phyloP scores from a whole-genome alignment of 2,329 filamentous ascomycete species.

The Fusarium sp. region DNA sequence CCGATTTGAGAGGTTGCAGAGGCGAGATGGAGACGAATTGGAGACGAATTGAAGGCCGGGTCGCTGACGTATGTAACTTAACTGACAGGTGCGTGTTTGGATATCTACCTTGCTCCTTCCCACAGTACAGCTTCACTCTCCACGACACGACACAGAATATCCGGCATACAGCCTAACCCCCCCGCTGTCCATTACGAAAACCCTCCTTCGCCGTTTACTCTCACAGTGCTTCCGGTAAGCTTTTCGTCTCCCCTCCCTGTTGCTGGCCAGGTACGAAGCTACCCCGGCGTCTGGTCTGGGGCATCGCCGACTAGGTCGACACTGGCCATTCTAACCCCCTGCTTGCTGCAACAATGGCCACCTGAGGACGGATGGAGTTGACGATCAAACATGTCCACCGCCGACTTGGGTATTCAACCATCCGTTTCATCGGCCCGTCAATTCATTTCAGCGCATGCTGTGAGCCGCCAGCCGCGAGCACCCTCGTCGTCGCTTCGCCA shows the following conservation, averaged over 20 bases:
- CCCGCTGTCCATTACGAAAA: background rate
- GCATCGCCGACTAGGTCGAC: conserved; percentile 1
- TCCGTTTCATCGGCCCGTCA: conserved; percentile 37
- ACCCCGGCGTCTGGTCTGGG: conserved; percentile 14
- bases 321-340: conserved; percentile 6
- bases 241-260: conserved; percentile 7
- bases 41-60: background rate
- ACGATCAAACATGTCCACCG: conserved; percentile 30
- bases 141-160: background rate
- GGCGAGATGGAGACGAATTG: background rate
- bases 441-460: conserved; percentile 12
- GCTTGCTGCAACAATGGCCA: conserved; percentile 17
- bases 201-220: conserved; percentile 15
- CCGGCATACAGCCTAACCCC: background rate
- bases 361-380: conserved; percentile 32
- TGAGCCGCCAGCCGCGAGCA: conserved; percentile 3
- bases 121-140: background rate
- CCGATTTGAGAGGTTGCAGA: background rate
- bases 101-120: background rate
- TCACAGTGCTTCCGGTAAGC: conserved; percentile 1
- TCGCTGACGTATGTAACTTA: background rate
- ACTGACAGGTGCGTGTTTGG: background rate
- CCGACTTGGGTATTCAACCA: conserved; percentile 24
- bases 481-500: background rate
- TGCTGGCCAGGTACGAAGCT: background rate